Evolutionary conservation across 2,329 filamentous ascomycete genomes (phyloP), one percentile per base, ranked within the genome.

Genomic region (Colletotrichum sp.): DNA sequence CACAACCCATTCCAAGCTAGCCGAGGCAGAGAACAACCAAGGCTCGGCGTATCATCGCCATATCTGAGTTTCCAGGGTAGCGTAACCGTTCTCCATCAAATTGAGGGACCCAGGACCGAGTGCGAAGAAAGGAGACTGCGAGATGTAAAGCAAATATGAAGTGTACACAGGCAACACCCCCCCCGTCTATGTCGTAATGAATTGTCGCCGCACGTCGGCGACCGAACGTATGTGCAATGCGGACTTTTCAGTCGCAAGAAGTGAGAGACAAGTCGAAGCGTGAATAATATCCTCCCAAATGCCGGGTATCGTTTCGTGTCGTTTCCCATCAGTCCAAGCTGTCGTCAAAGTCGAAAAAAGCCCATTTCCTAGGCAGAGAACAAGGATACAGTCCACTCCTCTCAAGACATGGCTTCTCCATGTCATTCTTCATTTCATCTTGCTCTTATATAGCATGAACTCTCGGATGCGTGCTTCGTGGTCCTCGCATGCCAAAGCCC

Each of bases 381-480:
- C 44, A 65, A 39, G 57, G 52, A 36, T 34, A 59, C 34, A 64
- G 24, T 13, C 39, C 30, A 24, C 24, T 8, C 39, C 36, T 21
- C 16, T 26, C 32, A 32, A 36, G 21, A 18, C 5, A 52, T 16
- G 30, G 36, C 12, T 39, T 24, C 28, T 16, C 32, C n/a, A 16
- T 44, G 44, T 16, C 16, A n/a, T 63, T 32, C 26, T 49, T 81
- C 73, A 85, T 78, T 84, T 85, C 85, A 88, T 87, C 85, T 83
- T 86, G 52, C 86, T 84, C 75, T 86, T 84, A 76, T 87, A 86
- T 32, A 82, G 87, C 83, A 89, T 86, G 80, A 92, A 94, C 78
- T 91, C 89, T 78, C 88, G 86, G 72, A 95, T 85, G 12, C 89
- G 89, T 72, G 87, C 83, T 73, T 90, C 88, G 80, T 96, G 94